phyloP scores from a whole-genome alignment of 1,284 basidiomycete genomes.

The Ceratobasidium papillatum region DNA sequence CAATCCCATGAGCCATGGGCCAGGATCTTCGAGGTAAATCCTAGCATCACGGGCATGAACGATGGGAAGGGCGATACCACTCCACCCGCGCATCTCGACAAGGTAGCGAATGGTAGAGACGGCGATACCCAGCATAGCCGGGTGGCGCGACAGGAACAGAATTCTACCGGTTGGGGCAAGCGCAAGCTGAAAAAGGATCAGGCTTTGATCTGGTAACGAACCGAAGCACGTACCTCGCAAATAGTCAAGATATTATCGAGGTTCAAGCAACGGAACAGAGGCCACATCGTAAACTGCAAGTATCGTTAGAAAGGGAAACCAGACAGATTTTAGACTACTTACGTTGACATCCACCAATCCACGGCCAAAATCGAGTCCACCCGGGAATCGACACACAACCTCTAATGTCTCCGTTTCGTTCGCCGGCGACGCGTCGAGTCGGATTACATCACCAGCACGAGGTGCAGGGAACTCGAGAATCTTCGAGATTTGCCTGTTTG shows the following conservation, averaged over 20 bases:
- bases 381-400: conserved; percentile 85
- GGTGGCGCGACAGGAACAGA: conserved; percentile 89
- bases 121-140: conserved; percentile 89
- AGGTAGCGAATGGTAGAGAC: conserved; percentile 91
- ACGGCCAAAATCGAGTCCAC: conserved; percentile 82
- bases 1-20: conserved; percentile 91
- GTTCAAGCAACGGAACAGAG: conserved; percentile 92
- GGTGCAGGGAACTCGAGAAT: conserved; percentile 72
- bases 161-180: conserved; percentile 92
- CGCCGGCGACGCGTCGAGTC: conserved; percentile 68
- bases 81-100: conserved; percentile 94
- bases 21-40: conserved; percentile 84
- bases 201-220: not conserved
- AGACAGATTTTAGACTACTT: conserved; percentile 20
- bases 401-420: conserved; percentile 71
- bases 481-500: conserved; percentile 51
- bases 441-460: conserved; percentile 83
- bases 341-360: conserved; percentile 83
- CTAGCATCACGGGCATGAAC: conserved; percentile 91
- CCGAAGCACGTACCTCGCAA: conserved; percentile 73
- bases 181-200: conserved; percentile 67
- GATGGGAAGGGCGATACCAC: conserved; percentile 82
- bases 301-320: conserved; percentile 8
- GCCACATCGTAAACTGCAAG: conserved; percentile 88
- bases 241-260: conserved; percentile 94